Evolutionary conservation across 345 rosid genomes (phyloP), one percentile per base, ranked within the genome.

Genomic region (Pistacia integerrima): DNA sequence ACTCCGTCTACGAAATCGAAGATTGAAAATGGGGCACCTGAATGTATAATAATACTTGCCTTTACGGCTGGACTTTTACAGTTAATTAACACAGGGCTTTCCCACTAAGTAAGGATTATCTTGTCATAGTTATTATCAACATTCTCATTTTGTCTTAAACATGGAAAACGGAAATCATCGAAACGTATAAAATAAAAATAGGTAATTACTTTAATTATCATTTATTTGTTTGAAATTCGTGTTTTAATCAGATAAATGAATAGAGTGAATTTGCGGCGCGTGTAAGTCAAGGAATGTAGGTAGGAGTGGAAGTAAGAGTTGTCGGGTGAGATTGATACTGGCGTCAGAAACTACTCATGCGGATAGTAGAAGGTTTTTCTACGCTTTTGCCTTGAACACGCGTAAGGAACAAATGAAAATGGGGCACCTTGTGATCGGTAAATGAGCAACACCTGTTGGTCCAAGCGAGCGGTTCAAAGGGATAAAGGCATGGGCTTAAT

Each of bases 401-500:
- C 36, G 76, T 56, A 16, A 48, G 64, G 44, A 12, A 36, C 55
- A 70, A 18, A 12, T 0, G 78, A 25, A 25, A 25, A 25, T 25
- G 25, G 25, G 25, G 25, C 25, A 25, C 25, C 25, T 25, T 25
- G 25, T 25, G 0, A 78, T 80, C 80, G 81, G 73, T 8, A 11
- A 0, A 3, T 8, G 36, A 0, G 55, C 30, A 18, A 14, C 76
- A 52, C 64, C 71, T 8, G 64, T 28, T 69, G 77, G 79, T 82
- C 77, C 62, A 68, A 73, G 63, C 66, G 84, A 82, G 79, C 86
- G 82, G 78, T 82, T 80, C 81, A 74, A 82, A 63, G 57, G 84
- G 68, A 46, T 69, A 36, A 71, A 74, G 69, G 67, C 69, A 38
- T 57, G 76, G 74, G 44, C 72, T 38, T 56, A 51, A 69, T 41